Evolutionary conservation across 306 rosid species (phyloP).

Genomic region (Ochetophila trinervis): DNA sequence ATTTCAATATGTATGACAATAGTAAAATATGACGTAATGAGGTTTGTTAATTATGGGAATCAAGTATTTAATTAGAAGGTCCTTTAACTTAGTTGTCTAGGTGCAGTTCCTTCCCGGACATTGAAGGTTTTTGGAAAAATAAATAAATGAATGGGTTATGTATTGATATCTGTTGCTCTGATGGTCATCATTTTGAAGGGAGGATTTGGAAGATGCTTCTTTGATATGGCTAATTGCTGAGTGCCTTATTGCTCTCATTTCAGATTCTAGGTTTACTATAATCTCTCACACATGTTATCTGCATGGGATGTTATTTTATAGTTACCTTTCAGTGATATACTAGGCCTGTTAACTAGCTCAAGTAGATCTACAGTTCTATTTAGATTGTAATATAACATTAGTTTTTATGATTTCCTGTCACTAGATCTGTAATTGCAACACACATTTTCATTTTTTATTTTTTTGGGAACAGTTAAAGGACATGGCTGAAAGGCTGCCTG

Average conservation of each 20-base stretch:
- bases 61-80: too few species aligned
- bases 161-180: too few species aligned
- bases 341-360: too few species aligned
- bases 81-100: too few species aligned
- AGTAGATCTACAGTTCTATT: too few species aligned
- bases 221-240: not conserved
- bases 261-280: not conserved
- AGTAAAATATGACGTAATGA: too few species aligned
- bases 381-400: not conserved
- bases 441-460: conserved; percentile 6
- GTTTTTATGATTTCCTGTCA: not conserved
- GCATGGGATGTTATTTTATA: not conserved
- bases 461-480: conserved; percentile 72
- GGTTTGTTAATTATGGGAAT: too few species aligned
- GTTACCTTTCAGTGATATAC: not conserved
- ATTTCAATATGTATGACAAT: too few species aligned
- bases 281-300: not conserved
- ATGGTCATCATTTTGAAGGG: too few species aligned
- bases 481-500: conserved; percentile 97
- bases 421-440: not conserved
- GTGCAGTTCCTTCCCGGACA: too few species aligned
- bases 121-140: too few species aligned
- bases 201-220: not conserved
- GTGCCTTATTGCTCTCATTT: not conserved
- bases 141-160: too few species aligned